phyloP scores from a whole-genome alignment of 306 rosid species.

The Clitoria ternatea region DNA sequence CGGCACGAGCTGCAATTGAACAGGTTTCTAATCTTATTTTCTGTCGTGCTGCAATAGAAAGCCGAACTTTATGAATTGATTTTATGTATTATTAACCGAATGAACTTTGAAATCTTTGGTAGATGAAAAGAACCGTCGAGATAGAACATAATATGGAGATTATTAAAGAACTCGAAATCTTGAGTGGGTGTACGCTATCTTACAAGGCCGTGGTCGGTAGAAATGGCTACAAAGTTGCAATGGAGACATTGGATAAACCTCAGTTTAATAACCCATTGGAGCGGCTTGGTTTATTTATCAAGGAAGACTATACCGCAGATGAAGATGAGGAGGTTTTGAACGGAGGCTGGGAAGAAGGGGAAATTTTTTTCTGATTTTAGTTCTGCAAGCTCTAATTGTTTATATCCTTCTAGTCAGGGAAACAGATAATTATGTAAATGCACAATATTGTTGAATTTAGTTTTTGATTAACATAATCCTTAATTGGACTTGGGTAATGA shows the following conservation, averaged over 20 bases:
- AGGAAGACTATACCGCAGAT: slow-evolving; percentile 49
- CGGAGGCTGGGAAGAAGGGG: slow-evolving; percentile 61
- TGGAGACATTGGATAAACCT: slow-evolving; percentile 29
- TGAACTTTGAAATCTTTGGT: neutral
- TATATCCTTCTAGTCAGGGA: slow-evolving; percentile 21
- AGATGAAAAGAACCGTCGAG: slow-evolving; percentile 72
- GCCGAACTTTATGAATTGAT: too few species aligned
- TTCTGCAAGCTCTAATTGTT: slow-evolving; percentile 30
- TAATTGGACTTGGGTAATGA: too few species aligned
- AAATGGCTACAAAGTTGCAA: slow-evolving; percentile 22
- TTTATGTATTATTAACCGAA: neutral
- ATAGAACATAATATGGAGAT: slow-evolving; percentile 58
- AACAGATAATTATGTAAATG: slow-evolving; percentile 33
- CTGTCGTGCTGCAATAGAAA: too few species aligned
- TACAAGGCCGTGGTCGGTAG: slow-evolving; percentile 19
- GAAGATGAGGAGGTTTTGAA: slow-evolving; percentile 53
- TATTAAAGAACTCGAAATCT: slow-evolving; percentile 57
- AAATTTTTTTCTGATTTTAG: slow-evolving; percentile 35
- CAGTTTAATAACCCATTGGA: slow-evolving; percentile 50
- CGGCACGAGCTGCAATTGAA: slow-evolving; percentile 66
- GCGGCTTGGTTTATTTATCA: slow-evolving; percentile 74
- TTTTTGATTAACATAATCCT: neutral
- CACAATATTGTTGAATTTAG: slow-evolving; percentile 14
- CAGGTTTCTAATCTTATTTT: slow-evolving; percentile 39
- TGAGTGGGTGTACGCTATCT: slow-evolving; percentile 48